Evolutionary conservation across 2,329 filamentous ascomycete species (phyloP).

Genomic region (Calonectria pseudoreteaudii): DNA sequence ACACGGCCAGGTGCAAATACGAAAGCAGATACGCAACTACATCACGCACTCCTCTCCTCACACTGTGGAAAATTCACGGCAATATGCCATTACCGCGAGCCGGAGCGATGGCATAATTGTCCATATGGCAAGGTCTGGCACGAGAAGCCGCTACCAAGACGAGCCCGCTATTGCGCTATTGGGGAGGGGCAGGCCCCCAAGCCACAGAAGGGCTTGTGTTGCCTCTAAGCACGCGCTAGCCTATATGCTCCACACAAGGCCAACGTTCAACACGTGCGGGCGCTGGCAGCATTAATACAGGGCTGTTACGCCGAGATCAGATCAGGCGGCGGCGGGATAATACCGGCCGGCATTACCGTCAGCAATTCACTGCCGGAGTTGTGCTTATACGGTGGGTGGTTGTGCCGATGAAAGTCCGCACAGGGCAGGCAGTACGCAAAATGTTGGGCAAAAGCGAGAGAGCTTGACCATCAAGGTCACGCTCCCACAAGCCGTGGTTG

Average conservation of each 20-base stretch:
- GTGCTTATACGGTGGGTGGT: not conserved
- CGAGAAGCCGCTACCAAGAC: not conserved
- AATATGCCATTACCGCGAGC: not conserved
- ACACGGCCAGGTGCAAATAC: not conserved
- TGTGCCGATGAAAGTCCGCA: not conserved
- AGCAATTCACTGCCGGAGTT: not conserved
- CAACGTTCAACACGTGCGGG: not conserved
- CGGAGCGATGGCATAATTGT: not conserved
- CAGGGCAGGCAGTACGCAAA: too few species aligned
- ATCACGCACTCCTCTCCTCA: not conserved
- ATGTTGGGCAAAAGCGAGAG: not conserved
- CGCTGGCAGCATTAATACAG: not conserved
- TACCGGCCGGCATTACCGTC: not conserved
- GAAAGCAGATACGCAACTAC: not conserved
- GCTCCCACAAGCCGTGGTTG: not conserved
- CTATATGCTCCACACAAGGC: not conserved
- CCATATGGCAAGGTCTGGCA: not conserved
- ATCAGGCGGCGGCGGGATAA: not conserved
- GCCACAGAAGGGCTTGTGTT: not conserved
- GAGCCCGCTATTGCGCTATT: not conserved
- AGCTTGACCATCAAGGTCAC: not conserved
- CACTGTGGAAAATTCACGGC: not conserved
- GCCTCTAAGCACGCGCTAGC: not conserved
- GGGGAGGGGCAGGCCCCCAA: not conserved
- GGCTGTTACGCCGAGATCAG: not conserved